These are phyloP conservation scores for Abrus pulchellus DNA, from an alignment of 306 rosid genomes.

Conservation along the genomic window DNA sequence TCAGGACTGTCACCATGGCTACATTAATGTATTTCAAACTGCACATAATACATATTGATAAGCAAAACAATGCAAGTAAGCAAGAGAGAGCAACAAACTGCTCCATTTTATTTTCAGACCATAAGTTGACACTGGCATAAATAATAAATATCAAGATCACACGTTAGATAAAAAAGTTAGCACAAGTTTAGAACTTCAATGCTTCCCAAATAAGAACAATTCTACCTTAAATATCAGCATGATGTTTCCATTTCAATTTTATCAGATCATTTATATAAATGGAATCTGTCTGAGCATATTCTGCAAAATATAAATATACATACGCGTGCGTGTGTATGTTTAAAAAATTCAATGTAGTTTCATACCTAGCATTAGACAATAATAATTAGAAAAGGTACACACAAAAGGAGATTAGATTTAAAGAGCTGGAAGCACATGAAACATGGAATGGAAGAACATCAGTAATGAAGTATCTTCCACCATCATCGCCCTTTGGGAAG, in stretches of 20 bases:
- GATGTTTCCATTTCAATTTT: conserved; percentile 40
- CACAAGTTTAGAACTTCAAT: conserved; percentile 14
- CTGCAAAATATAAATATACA: neutral
- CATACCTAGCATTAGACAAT: conserved; percentile 8
- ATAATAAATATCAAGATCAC: conserved; percentile 13
- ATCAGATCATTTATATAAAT: conserved; percentile 20
- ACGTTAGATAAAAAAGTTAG: conserved; percentile 26
- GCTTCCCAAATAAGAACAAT: conserved; percentile 18
- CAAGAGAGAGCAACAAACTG: conserved; percentile 6
- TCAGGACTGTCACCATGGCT: conserved; percentile 98
- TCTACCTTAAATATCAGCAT: conserved; percentile 17
- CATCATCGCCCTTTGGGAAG: conserved; percentile 7
- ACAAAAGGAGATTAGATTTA: neutral
- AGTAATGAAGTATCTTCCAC: conserved; percentile 24
- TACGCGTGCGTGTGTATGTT: too few species aligned
- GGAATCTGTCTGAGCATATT: conserved; percentile 16
- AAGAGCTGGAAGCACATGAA: conserved; percentile 13
- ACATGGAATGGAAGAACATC: conserved; percentile 29
- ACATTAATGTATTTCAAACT: conserved; percentile 98
- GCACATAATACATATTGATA: conserved; percentile 57
- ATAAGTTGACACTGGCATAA: conserved; percentile 28
- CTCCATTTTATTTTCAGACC: conserved; percentile 10
- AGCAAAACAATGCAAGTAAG: conserved; percentile 20
- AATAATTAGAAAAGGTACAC: neutral
- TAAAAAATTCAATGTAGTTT: neutral